Conservation (phyloP, 2,329 filamentous ascomycete genomes). For the Xylaria sp. region DNA sequence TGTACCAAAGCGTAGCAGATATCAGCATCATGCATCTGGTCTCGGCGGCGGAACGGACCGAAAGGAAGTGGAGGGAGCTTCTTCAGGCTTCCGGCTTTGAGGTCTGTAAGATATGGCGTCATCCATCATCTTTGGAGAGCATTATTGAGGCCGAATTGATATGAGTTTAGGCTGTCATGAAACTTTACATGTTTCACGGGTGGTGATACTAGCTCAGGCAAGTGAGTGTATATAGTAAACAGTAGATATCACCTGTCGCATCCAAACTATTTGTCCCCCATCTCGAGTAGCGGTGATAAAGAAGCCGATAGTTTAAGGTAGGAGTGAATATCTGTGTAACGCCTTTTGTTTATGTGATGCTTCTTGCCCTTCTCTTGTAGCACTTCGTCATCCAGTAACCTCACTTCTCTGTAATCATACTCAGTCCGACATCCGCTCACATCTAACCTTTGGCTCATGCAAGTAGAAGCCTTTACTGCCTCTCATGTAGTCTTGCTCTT, state of each 20-base stretch:
- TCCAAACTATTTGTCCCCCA: background rate
- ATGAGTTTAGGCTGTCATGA: background rate
- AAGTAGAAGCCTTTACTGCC: background rate
- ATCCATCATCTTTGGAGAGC: constrained; percentile 34
- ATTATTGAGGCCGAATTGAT: constrained; percentile 38
- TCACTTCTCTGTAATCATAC: background rate
- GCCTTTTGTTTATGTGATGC: background rate
- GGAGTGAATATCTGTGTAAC: background rate
- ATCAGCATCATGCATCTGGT: constrained; percentile 35
- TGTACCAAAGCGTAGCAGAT: constrained; percentile 30
- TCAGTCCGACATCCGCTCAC: background rate
- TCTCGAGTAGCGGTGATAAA: background rate
- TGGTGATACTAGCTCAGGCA: too few species aligned
- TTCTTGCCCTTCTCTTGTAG: background rate
- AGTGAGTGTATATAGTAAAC: background rate
- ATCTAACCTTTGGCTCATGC: background rate
- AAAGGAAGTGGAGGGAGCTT: constrained; percentile 38
- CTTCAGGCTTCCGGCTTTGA: constrained; percentile 35
- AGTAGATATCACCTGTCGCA: background rate
- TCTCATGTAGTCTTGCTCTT: constrained; percentile 11
- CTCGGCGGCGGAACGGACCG: constrained; percentile 38
- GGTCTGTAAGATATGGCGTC: constrained; percentile 42
- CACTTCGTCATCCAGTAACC: background rate
- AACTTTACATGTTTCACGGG: background rate
- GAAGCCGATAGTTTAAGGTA: background rate